A percentile compares a stretch with the other conserved stretches of the same genome.
phyloP scores from a whole-genome alignment of 768 basidiomycete species.

The Boletus barrowsii region DNA sequence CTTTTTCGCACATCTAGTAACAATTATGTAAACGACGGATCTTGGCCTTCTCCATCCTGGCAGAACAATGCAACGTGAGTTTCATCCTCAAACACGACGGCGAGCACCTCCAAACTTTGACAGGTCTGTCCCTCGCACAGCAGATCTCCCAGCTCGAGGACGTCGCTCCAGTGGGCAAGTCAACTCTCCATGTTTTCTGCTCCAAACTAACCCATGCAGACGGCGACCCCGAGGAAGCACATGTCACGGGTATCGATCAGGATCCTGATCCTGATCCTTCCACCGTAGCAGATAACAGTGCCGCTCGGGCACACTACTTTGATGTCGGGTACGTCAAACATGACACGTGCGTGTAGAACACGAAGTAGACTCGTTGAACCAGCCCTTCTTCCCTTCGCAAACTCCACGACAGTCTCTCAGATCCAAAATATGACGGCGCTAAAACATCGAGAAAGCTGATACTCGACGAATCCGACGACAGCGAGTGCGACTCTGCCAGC shows the following conservation, averaged over 20 bases:
- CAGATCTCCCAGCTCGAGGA: conserved; percentile 82
- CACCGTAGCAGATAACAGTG: conserved; percentile 30
- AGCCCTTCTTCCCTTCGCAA: conserved; percentile 73
- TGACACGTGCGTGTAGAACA: conserved; percentile 7
- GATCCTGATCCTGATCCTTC: conserved; percentile 34
- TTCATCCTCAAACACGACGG: background rate
- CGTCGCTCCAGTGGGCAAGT: conserved; percentile 62
- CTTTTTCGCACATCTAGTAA: conserved; percentile 24
- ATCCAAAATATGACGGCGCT: conserved; percentile 77
- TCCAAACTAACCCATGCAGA: conserved; percentile 39
- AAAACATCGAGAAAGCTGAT: conserved; percentile 60
- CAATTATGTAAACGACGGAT: conserved; percentile 31
- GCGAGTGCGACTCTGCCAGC: conserved; percentile 2
- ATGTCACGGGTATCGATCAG: conserved; percentile 42
- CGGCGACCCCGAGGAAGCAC: conserved; percentile 70
- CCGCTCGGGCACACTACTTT: conserved; percentile 73
- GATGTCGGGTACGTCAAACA: conserved; percentile 67
- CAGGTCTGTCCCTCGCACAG: conserved; percentile 64
- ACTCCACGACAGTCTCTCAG: conserved; percentile 59
- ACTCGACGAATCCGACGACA: conserved; percentile 35
- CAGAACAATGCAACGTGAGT: conserved; percentile 30
- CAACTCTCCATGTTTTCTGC: conserved; percentile 1
- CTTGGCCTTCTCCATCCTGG: background rate
- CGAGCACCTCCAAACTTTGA: background rate
- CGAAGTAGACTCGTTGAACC: conserved; percentile 4